A percentile compares a stretch with the other conserved stretches of the same genome.
Evolutionary conservation across 1,284 basidiomycete species (phyloP).

Genomic region (Mycena sp.): DNA sequence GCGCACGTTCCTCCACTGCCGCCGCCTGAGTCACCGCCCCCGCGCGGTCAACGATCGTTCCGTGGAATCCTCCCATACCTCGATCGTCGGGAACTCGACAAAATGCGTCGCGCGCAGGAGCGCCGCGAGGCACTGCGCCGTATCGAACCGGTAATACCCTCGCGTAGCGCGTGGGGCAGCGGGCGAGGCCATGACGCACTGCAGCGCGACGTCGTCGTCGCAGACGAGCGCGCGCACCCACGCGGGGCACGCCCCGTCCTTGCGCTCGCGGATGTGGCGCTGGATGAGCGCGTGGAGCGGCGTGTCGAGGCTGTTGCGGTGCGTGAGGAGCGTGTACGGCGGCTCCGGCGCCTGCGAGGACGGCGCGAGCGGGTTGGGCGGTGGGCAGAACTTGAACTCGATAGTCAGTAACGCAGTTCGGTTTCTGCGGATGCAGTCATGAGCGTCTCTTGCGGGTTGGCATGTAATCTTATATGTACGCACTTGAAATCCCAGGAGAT

Average conservation of each 20-base stretch:
- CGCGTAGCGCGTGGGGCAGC: neutral
- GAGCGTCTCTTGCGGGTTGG: neutral
- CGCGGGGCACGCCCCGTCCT: constrained; percentile 50
- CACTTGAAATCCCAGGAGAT: constrained; percentile 86
- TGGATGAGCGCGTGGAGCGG: constrained; percentile 62
- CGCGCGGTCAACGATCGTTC: constrained; percentile 61
- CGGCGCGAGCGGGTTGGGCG: constrained; percentile 52
- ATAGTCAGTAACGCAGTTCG: constrained; percentile 76
- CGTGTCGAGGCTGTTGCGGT: constrained; percentile 63
- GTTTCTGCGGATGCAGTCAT: constrained; percentile 52
- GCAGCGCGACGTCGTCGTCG: constrained; percentile 61
- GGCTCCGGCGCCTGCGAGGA: constrained; percentile 48
- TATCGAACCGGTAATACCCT: constrained; percentile 68
- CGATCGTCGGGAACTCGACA: constrained; percentile 84
- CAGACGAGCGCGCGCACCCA: constrained; percentile 67
- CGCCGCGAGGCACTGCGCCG: constrained; percentile 53
- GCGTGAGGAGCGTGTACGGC: constrained; percentile 64
- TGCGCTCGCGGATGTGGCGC: constrained; percentile 54
- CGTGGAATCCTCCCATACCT: constrained; percentile 77
- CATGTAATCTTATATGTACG: constrained; percentile 41
- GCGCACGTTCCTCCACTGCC: constrained; percentile 47
- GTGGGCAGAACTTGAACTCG: constrained; percentile 71
- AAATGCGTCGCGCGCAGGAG: constrained; percentile 71
- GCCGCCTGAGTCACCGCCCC: constrained; percentile 49
- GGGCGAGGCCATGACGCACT: constrained; percentile 58